These are phyloP conservation scores for Metschnikowia proteae DNA, from an alignment of 805 yeast genomes.

Conservation along the genomic window DNA sequence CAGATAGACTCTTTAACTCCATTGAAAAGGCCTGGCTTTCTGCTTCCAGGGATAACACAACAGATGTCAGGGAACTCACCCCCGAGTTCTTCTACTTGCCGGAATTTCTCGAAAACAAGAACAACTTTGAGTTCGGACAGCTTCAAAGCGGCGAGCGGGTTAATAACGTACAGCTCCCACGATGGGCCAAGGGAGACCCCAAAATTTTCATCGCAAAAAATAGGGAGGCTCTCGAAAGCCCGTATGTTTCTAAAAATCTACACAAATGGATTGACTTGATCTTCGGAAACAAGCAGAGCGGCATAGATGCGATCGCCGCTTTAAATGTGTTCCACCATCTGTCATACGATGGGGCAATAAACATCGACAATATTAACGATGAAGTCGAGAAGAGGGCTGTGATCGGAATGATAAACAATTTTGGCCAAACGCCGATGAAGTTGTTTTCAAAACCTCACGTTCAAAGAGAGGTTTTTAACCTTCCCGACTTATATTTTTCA, in stretches of 20 bases:
- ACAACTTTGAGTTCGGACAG: constrained; percentile 65
- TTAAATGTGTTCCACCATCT: constrained; percentile 79
- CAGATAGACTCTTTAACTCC: constrained; percentile 76
- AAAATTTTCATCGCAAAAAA: constrained; percentile 67
- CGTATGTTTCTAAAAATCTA: constrained; percentile 69
- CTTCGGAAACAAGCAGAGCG: constrained; percentile 78
- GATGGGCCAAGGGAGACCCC: constrained; percentile 82
- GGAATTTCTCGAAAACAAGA: constrained; percentile 66
- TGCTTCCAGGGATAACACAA: constrained; percentile 72
- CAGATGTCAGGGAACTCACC: constrained; percentile 82
- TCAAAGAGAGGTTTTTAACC: constrained; percentile 34
- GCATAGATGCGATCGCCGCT: constrained; percentile 60
- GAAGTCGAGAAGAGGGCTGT: constrained; percentile 71
- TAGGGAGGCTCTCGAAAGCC: constrained; percentile 79
- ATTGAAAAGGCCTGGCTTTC: constrained; percentile 78
- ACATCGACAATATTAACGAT: constrained; percentile 69
- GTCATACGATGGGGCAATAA: constrained; percentile 81
- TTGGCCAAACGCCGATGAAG: constrained; percentile 85
- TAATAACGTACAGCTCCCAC: constrained; percentile 66
- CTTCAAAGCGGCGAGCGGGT: constrained; percentile 60
- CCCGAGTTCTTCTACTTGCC: constrained; percentile 86
- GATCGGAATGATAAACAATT: constrained; percentile 83
- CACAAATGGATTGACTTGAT: constrained; percentile 84
- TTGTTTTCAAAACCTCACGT: constrained; percentile 70
- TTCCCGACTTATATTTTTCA: constrained; percentile 36